Evolutionary conservation across 306 rosid species (phyloP).

Genomic region (Cucurbita moschata): DNA sequence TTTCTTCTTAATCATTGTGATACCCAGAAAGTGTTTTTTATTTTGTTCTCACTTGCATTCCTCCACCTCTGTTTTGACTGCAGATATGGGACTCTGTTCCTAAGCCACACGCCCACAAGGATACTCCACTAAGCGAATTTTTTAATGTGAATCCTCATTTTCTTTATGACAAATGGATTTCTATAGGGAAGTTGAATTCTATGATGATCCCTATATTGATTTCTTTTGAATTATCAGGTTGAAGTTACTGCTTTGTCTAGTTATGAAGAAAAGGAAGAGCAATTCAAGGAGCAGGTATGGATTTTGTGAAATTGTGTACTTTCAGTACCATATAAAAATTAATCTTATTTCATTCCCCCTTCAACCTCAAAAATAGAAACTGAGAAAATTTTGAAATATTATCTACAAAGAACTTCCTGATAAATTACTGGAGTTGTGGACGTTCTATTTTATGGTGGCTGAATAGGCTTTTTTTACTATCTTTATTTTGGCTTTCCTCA

Average conservation of each 20-base stretch:
- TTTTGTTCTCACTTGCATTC: neutral
- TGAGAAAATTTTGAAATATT: neutral
- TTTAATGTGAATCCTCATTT: constrained; percentile 44
- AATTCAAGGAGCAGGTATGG: constrained; percentile 77
- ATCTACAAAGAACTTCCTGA: neutral
- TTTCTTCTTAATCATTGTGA: neutral
- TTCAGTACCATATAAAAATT: neutral
- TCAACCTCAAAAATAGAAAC: neutral
- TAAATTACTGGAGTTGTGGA: neutral
- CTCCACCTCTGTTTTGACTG: neutral
- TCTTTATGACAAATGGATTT: constrained; percentile 2
- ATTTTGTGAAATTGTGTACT: neutral
- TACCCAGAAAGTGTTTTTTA: neutral
- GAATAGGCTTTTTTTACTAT: neutral
- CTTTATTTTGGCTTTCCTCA: neutral
- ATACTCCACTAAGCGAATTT: constrained; percentile 92
- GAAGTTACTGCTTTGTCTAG: constrained; percentile 96
- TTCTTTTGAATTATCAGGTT: constrained; percentile 31
- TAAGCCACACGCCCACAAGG: constrained; percentile 76
- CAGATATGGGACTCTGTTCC: constrained; percentile 99
- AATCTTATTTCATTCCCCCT: neutral
- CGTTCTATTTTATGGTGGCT: neutral
- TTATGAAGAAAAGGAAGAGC: constrained; percentile 97
- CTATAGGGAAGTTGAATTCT: neutral
- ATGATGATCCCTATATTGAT: neutral